Evolutionary conservation across 305 asterid genomes (phyloP), one percentile per base, ranked within the genome.

Genomic region (Fraxinus nigra): DNA sequence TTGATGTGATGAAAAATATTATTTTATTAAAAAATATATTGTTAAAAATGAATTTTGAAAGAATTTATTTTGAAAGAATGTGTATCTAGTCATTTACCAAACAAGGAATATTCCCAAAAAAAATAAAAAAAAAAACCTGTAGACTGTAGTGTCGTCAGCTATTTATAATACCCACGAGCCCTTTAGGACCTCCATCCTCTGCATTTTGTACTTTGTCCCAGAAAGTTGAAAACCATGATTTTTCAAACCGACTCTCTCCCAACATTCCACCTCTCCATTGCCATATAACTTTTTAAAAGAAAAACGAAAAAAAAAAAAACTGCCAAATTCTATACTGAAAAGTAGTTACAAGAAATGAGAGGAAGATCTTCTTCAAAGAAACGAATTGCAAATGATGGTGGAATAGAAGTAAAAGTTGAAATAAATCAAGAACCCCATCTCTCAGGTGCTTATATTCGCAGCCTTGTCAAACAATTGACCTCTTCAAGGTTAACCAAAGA

Each of bases 381-480:
- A 54, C 20, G 59, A 48, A 48, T 14, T 48, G 87, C 91, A 5
- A 85, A 46, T 81, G 81, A 84, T 85, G 87, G 82, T 46, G 91
- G 86, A 75, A 61, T 84, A 40, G 92, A 88, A 76, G 70, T 78
- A 22, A 88, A 82, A 73, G 63, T 79, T 81, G 95, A 90, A 38
- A 81, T 80, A 76, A 91, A 20, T 56, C 67, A 90, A 83, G 92
- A 90, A 85, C 93, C 95, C 84, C 95, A 90, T 80, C 86, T 94
- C 81, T 95, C 98, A 3, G 97, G 98, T 85, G 97, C 98, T 78
- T 93, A 93, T 89, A 95, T 95, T 78, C 92, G 98, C 48, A 91
- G 89, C 91, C 93, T 95, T 80, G 99, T 95, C 65, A 93, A 94
- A 82, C 97, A 94, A 38, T 77, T 95, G 48, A 87, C 99, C 90